Evolutionary conservation across 148 eudicot genomes (phyloP), one percentile per base, ranked within the genome.

Genomic region (Drosera capensis): DNA sequence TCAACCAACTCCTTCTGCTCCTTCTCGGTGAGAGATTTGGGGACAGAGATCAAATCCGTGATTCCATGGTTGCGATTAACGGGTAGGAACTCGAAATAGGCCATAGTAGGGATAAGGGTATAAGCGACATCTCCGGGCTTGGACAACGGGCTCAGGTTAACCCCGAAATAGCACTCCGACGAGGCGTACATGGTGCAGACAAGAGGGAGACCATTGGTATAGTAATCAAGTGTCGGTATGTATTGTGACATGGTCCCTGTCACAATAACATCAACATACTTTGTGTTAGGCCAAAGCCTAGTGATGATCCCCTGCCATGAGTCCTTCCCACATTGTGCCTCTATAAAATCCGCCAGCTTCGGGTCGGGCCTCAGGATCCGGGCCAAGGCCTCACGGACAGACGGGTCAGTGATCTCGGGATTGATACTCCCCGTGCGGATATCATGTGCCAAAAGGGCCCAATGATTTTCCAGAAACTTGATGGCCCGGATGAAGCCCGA

Each of bases 401-500:
- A 30, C 0, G 71, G 71, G 56, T 82, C 82, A 1, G 73, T 79
- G 43, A 82, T 78, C 37, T 59, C 51, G 2, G 69, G 37, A 43
- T 60, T 70, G 0, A 82, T 6, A 5, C 64, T 50, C 5, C 94
- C 86, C 25, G 58, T 50, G 9, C 78, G 62, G 56, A 82, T 72
- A 34, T 82, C 94, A 0, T 45, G 51, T 34, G 56, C 65, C 1
- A 82, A 42, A 4, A 25, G 20, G 45, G 66, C 43, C 82, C 94
- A 79, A 44, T 82, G 77, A 17, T 72, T 78, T 38, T 78, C 82
- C 0, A 82, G 64, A 41, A 78, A 82, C 29, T 67, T 71, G 24
- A 78, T 72, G 14, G 94, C 94, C 62, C 94, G 82, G 61, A 82
- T 78, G 36, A 82, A 78, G 12, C 94, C 94, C n/a, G 94, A 82